phyloP scores from a whole-genome alignment of 2,329 filamentous ascomycete genomes.

The Paecilomyces dactylethromorphus region DNA sequence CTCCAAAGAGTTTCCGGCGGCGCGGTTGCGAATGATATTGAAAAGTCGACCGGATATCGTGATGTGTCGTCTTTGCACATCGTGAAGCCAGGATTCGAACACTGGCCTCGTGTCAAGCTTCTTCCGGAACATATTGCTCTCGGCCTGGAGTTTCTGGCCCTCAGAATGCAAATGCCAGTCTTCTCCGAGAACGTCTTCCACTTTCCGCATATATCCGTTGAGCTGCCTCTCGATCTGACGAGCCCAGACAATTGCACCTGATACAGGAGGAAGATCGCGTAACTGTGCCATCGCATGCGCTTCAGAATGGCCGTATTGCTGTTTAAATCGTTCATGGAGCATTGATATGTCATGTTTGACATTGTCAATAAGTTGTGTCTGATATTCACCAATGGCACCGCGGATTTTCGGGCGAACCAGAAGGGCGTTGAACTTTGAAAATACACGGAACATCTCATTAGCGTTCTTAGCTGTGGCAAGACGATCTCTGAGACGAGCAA shows the following conservation, averaged over 20 bases:
- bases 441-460: slow-evolving; percentile 99
- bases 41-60: slow-evolving; percentile 91
- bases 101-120: slow-evolving; percentile 92
- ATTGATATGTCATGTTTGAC: slow-evolving; percentile 93
- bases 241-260: slow-evolving; percentile 95
- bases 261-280: slow-evolving; percentile 89
- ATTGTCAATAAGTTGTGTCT: slow-evolving; percentile 95
- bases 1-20: slow-evolving; percentile 83
- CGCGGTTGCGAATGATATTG: slow-evolving; percentile 77
- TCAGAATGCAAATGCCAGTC: slow-evolving; percentile 94
- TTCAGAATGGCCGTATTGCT: slow-evolving; percentile 97
- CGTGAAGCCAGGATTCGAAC: slow-evolving; percentile 90
- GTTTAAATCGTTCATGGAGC: slow-evolving; percentile 95
- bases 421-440: slow-evolving; percentile 98
- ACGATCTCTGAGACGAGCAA: slow-evolving; percentile 83
- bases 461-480: slow-evolving; percentile 93
- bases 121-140: slow-evolving; percentile 89
- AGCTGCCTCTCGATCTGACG: slow-evolving; percentile 95
- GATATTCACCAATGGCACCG: slow-evolving; percentile 94
- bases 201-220: slow-evolving; percentile 95
- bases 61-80: slow-evolving; percentile 81
- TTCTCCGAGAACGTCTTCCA: slow-evolving; percentile 92
- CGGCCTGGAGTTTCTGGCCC: slow-evolving; percentile 84
- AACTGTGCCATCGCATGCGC: slow-evolving; percentile 97
- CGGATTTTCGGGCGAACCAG: slow-evolving; percentile 99